phyloP scores from a whole-genome alignment of 495 filamentous ascomycete species.

The Aspergillus heteromorphus region DNA sequence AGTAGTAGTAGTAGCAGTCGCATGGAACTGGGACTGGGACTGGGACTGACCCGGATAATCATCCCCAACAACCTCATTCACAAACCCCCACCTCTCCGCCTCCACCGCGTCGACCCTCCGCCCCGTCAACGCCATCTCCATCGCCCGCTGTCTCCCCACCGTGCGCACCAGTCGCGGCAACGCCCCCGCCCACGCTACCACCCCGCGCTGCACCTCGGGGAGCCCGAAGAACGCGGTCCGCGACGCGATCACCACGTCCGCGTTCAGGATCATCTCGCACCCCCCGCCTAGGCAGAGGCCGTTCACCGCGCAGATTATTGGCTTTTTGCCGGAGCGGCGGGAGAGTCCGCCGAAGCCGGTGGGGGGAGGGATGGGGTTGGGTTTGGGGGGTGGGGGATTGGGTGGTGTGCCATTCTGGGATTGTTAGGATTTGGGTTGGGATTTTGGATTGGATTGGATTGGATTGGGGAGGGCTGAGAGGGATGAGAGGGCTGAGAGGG shows the following conservation, averaged over 20 bases:
- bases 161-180: slow-evolving; percentile 65
- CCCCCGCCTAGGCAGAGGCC: slow-evolving; percentile 72
- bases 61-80: slow-evolving; percentile 63
- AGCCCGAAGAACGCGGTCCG: slow-evolving; percentile 52
- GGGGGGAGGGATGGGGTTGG: slow-evolving; percentile 6
- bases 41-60: no score
- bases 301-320: slow-evolving; percentile 71
- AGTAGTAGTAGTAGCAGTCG: no score
- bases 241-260: slow-evolving; percentile 62
- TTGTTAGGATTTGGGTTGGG: slow-evolving; percentile 3
- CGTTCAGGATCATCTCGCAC: slow-evolving; percentile 68
- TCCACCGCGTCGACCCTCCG: slow-evolving; percentile 50
- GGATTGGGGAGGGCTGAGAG: background rate
- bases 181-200: slow-evolving; percentile 66
- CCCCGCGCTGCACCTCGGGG: slow-evolving; percentile 67
- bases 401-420: slow-evolving; percentile 33
- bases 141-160: slow-evolving; percentile 63
- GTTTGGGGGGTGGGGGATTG: background rate
- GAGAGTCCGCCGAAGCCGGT: slow-evolving; percentile 38
- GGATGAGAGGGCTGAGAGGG: background rate
- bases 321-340: slow-evolving; percentile 48
- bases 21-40: no score
- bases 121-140: slow-evolving; percentile 71
- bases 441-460: background rate
- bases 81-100: slow-evolving; percentile 64